These are phyloP conservation scores for Leccinum aurantiacum DNA, from an alignment of 768 basidiomycete species.

Conservation along the genomic window DNA sequence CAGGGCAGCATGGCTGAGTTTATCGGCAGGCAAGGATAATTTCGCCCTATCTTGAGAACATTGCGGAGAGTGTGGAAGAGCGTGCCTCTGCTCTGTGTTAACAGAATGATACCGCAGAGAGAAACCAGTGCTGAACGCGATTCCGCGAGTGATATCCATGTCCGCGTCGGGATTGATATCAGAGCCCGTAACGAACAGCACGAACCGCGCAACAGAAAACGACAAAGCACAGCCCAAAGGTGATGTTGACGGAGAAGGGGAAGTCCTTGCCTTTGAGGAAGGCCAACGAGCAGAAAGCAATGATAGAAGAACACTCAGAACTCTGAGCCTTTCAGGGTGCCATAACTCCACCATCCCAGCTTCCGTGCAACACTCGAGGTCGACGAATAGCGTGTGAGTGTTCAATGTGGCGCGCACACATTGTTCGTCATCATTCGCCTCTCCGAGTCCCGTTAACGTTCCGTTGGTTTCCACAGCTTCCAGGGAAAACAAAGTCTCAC, in stretches of 20 bases:
- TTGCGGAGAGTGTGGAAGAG: slow-evolving; percentile 24
- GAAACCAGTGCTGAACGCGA: slow-evolving; percentile 56
- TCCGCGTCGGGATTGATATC: slow-evolving; percentile 78
- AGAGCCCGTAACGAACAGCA: slow-evolving; percentile 69
- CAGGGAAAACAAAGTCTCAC: slow-evolving; percentile 56
- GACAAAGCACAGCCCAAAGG: slow-evolving; percentile 57
- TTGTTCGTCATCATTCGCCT: slow-evolving; percentile 47
- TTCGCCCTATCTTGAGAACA: slow-evolving; percentile 49
- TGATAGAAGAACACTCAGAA: slow-evolving; percentile 51
- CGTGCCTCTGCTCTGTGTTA: slow-evolving; percentile 16
- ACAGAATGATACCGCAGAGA: slow-evolving; percentile 58
- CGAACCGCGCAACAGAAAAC: slow-evolving; percentile 58
- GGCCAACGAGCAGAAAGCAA: slow-evolving; percentile 29
- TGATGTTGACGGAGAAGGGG: slow-evolving; percentile 37
- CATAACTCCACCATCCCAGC: slow-evolving; percentile 66
- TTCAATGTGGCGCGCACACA: slow-evolving; percentile 41
- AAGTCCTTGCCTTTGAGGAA: slow-evolving; percentile 9
- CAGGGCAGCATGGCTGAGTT: slow-evolving; percentile 43
- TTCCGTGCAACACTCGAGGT: slow-evolving; percentile 53
- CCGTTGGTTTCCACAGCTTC: slow-evolving; percentile 54
- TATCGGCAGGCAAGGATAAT: slow-evolving; percentile 55
- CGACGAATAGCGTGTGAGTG: slow-evolving; percentile 41
- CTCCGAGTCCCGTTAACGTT: slow-evolving; percentile 47
- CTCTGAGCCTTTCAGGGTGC: slow-evolving; percentile 56
- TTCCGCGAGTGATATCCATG: slow-evolving; percentile 64